phyloP scores from a whole-genome alignment of 257 asterid genomes.

The Rhazya stricta region DNA sequence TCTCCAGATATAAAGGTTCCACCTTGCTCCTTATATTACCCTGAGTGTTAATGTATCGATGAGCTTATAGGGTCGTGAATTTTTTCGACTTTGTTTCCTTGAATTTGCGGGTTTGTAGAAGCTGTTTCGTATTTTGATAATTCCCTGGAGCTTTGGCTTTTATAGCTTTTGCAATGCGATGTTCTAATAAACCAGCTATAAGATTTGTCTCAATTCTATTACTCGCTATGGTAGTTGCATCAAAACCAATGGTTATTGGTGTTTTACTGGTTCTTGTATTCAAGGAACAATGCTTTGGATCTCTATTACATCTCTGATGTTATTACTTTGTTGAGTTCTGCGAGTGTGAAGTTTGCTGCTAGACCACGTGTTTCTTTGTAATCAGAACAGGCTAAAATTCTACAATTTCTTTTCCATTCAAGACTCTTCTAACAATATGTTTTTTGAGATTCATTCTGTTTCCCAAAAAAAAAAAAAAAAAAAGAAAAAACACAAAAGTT shows the following conservation, averaged over 20 bases:
- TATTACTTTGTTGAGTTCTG: not conserved
- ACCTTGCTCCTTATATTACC: not conserved
- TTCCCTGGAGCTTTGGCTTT: conserved; percentile 1
- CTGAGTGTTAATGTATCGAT: not conserved
- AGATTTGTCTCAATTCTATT: not conserved
- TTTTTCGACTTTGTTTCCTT: not conserved
- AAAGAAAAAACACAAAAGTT: too few relatives aligned
- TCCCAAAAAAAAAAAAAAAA: too few relatives aligned
- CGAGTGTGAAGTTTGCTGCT: not conserved
- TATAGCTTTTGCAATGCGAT: not conserved
- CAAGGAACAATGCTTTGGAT: not conserved
- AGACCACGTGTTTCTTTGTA: not conserved
- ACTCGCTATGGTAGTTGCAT: not conserved
- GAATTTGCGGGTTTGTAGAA: not conserved
- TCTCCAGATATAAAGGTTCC: not conserved
- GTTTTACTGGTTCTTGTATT: not conserved
- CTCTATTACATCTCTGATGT: not conserved
- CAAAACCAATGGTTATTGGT: not conserved
- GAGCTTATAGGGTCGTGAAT: not conserved
- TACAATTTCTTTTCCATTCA: not conserved
- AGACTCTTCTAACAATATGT: not conserved
- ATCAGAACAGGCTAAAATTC: not conserved
- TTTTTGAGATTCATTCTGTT: not conserved
- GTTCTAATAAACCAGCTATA: not conserved
- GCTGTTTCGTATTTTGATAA: not conserved